Percentiles rank a stretch among this genome's conserved stretches.
These are phyloP conservation scores for Volvariella surrecta DNA, from an alignment of 1,284 basidiomycete species.

Conservation along the genomic window DNA sequence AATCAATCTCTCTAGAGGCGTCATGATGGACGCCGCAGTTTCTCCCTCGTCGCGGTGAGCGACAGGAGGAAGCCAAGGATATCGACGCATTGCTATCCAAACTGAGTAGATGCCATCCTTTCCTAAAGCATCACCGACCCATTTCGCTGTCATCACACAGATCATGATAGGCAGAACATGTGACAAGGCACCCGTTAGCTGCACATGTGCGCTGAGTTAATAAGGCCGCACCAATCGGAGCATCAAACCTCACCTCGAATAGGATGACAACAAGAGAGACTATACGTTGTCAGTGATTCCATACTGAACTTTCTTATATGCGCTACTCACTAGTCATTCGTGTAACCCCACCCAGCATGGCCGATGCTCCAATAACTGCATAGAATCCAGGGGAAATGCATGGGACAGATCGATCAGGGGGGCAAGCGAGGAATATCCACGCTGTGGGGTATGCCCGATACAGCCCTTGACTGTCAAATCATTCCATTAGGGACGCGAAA, in stretches of 20 bases:
- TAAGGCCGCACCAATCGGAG: conserved; percentile 7
- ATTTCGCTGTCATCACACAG: conserved; percentile 68
- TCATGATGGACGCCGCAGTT: conserved; percentile 58
- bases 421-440: conserved; percentile 64
- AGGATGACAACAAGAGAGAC: conserved; percentile 69
- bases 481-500: conserved; percentile 1
- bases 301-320: no score
- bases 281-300: conserved; percentile 15
- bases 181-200: conserved; percentile 65
- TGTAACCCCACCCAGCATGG: conserved; percentile 76
- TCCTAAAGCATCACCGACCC: conserved; percentile 65
- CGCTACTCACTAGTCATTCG: conserved; percentile 70
- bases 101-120: conserved; percentile 67
- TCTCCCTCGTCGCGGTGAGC: conserved; percentile 61
- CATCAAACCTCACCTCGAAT: conserved; percentile 41
- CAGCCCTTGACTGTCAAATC: conserved; percentile 43
- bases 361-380: conserved; percentile 75
- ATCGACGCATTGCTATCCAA: conserved; percentile 66
- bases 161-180: conserved; percentile 78
- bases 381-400: conserved; percentile 80
- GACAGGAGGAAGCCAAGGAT: conserved; percentile 67
- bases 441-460: conserved; percentile 53
- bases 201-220: conserved; percentile 8
- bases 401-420: conserved; percentile 54
- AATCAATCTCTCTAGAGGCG: conserved; percentile 37